Base-by-base conservation (phyloP, 805 yeast genomes). In the Saccharomycopsis amapae region DNA sequence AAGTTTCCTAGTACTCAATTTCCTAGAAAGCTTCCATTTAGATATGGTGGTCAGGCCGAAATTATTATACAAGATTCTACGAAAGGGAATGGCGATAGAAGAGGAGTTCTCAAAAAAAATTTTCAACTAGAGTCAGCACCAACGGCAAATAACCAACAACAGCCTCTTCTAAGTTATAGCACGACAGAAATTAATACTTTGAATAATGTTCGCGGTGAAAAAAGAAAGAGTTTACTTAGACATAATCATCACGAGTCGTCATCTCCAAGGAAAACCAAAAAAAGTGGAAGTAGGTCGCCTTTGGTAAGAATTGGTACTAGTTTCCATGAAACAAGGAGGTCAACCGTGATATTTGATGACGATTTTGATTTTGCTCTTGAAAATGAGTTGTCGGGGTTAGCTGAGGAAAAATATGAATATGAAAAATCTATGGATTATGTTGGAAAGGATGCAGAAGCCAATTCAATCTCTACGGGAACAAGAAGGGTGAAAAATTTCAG, bases 331-430 rank as follows among this genome's bases (percentile, higher is more conserved):
- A 24, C 42, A 15, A 43, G 41, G 32, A 28, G 49, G 23, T 42
- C 45, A 10, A 44, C 49, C 3, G 51, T 44, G 12, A 31, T 48
- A 12, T 48, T 48, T 37, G 43, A 36, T 30, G 52, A 48, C 23
- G 52, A 45, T 19, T 48, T 48, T 28, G 26, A 41, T 20, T 28
- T 37, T 28, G 46, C 40, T 3, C 9, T 44, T 1, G 39, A 44
- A 9, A 39, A 34, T 12, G 44, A 44, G 19, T 15, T 35, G n/a
- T 10, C 32, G 7, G 13, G 4, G 7, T 15, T n/a, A 20, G 45
- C 24, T 18, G 7, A 17, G 5, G 15, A 26, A 5, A 10, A n/a
- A 4, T 17, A 38, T 15, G 25, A 24, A 9, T 22, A 38, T 5
- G 15, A 5, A 6, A n/a, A 24, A 20, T n/a, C 15, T 13, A n/a